Evolutionary conservation across 768 basidiomycete species (phyloP), one percentile per base, ranked within the genome.

Genomic region (Favolaschia claudopus): DNA sequence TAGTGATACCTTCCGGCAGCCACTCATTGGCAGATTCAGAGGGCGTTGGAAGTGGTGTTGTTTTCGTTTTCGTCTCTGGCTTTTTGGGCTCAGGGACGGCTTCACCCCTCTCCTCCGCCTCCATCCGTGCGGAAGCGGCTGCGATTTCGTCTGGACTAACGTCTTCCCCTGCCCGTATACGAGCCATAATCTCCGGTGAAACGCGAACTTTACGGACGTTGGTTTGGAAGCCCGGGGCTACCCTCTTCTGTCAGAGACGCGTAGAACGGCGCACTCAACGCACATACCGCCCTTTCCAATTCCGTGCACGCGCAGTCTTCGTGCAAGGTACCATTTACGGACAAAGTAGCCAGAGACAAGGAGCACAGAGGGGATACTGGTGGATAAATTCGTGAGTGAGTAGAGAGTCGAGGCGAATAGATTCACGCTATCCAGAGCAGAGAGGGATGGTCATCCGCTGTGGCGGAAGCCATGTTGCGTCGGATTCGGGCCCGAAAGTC

Each of bases 191-290:
- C 65, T 84, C 84, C 4, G 84, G 83, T 2, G 84, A 82, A 48
- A 85, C 76, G 22, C 79, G 82, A 22, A 85, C 73, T 33, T 73
- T 73, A 34, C 75, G 74, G 36, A 85, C 83, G 50, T 77, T 79
- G 0, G 84, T 85, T 67, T 85, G 83, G 68, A 85, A 85, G 7
- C 84, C 84, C 3, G 79, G 78, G 1, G 84, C 83, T 84, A 45
- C 12, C 34, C 15, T n/a, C 10, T 31, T 39, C n/a, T 50, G 47
- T 20, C 57, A 14, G 64, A 32, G 28, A n/a, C 39, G 7, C 38
- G 44, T 22, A 24, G 28, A 34, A 7, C 33, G 6, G 25, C 19
- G 25, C 31, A 32, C 34, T 20, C 24, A 34, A 22, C 20, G 7
- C 29, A 62, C 79, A 33, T 51, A 84, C 84, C 83, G 48, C 84